Percentiles rank a stretch among this genome's conserved stretches.
Evolutionary conservation across 129 eudicot genomes (phyloP).

Genomic region (Deinandra increscens): DNA sequence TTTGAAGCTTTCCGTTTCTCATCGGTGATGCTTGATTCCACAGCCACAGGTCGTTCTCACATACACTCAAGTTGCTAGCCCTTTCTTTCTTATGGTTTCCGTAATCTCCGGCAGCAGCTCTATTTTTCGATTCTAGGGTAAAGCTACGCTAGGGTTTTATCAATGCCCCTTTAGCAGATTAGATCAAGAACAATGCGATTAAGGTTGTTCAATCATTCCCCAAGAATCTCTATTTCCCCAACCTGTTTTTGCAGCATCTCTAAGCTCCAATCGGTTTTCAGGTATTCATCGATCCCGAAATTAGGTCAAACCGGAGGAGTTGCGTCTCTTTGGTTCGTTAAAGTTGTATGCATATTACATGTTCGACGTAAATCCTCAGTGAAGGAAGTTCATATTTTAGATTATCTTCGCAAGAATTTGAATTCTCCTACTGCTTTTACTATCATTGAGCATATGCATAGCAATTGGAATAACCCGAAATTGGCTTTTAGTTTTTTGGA

Average conservation of each 20-base stretch:
- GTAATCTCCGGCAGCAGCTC: background rate
- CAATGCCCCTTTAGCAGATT: conserved; percentile 21
- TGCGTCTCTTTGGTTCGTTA: conserved; percentile 57
- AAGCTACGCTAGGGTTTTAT: conserved; percentile 16
- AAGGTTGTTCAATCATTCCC: conserved; percentile 27
- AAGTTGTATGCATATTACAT: conserved; percentile 68
- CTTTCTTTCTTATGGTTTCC: conserved; percentile 2
- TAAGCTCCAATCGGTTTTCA: conserved; percentile 39
- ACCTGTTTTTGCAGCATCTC: conserved; percentile 21
- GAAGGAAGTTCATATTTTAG: conserved; percentile 28
- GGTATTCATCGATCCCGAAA: conserved; percentile 39
- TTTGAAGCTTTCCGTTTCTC: no score
- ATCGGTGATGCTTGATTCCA: conserved; percentile 12
- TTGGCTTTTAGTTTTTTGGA: conserved; percentile 65
- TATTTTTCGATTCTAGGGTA: background rate
- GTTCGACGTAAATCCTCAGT: conserved; percentile 47
- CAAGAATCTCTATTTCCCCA: conserved; percentile 20
- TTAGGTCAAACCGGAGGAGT: conserved; percentile 34
- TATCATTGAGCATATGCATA: conserved; percentile 44
- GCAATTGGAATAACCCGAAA: conserved; percentile 40
- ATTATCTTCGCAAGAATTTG: conserved; percentile 53
- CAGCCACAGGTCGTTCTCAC: conserved; percentile 3
- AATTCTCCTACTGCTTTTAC: conserved; percentile 47
- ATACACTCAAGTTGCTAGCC: conserved; percentile 4
- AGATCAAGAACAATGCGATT: conserved; percentile 56